These are phyloP conservation scores for Phialocephala sp. DNA, from an alignment of 2,329 filamentous ascomycete species.

Conservation along the genomic window DNA sequence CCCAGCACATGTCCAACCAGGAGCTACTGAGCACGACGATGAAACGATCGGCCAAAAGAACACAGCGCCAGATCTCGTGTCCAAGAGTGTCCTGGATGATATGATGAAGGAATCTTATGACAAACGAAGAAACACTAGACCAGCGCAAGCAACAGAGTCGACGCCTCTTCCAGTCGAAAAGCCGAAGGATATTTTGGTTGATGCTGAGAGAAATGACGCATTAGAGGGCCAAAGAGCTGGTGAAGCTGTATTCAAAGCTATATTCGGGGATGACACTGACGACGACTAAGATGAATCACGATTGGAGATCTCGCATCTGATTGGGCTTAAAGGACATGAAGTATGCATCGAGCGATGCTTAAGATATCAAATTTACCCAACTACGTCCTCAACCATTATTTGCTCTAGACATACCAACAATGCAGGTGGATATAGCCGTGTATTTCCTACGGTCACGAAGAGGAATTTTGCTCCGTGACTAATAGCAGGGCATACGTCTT, in stretches of 20 bases:
- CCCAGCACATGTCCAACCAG: constrained; percentile 68
- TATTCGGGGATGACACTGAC: constrained; percentile 88
- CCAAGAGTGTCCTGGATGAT: constrained; percentile 59
- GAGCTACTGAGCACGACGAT: constrained; percentile 49
- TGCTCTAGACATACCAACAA: no score
- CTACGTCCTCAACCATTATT: no score
- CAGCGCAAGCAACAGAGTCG: not conserved
- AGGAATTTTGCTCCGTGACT: no score
- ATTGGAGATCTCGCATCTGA: not conserved
- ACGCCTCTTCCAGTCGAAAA: constrained; percentile 1
- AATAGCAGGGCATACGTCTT: no score
- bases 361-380: no score
- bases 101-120: constrained; percentile 55
- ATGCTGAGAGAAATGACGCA: constrained; percentile 79
- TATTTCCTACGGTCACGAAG: no score
- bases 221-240: constrained; percentile 75
- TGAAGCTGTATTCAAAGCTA: constrained; percentile 85
- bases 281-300: constrained; percentile 48
- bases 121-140: constrained; percentile 28
- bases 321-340: no score
- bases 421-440: no score
- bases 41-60: constrained; percentile 36
- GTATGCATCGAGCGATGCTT: no score
- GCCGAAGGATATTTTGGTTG: constrained; percentile 43
- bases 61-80: constrained; percentile 53